Evolutionary conservation across 2,329 filamentous ascomycete species (phyloP).

Genomic region (Alternaria dauci): DNA sequence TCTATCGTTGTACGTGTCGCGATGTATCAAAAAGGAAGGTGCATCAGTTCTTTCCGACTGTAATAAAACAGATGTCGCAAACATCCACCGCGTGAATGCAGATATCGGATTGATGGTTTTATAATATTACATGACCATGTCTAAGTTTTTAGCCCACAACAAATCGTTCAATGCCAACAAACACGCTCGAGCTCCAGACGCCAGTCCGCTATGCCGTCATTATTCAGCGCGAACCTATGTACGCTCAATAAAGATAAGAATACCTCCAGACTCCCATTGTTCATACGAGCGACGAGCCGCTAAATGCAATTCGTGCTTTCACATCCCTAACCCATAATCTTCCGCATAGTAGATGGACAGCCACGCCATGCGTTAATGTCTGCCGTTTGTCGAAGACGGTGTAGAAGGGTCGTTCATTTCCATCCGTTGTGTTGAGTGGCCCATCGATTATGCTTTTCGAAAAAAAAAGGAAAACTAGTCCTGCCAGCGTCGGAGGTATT

Average conservation of each 20-base stretch:
- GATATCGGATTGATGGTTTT: constrained; percentile 1
- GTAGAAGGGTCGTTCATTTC: neutral
- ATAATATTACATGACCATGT: constrained; percentile 19
- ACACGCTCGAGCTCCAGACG: constrained; percentile 16
- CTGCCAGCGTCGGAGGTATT: constrained; percentile 67
- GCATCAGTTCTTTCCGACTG: neutral
- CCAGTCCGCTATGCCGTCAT: constrained; percentile 12
- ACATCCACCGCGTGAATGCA: neutral
- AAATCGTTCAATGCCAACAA: constrained; percentile 5
- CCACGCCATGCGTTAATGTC: neutral
- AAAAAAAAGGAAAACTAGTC: constrained; percentile 53
- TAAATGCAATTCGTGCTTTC: neutral
- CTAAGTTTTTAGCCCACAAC: constrained; percentile 7
- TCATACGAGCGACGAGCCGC: neutral
- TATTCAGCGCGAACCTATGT: neutral
- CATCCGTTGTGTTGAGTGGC: neutral
- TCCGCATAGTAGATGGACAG: neutral
- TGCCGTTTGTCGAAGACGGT: neutral
- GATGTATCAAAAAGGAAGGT: constrained; percentile 31
- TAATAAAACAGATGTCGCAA: neutral
- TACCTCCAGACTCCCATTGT: neutral
- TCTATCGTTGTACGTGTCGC: constrained; percentile 6
- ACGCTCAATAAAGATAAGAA: neutral
- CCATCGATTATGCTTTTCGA: neutral
- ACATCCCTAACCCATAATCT: neutral